phyloP scores from a whole-genome alignment of 148 eudicot genomes.

The Heliosperma pusillum region DNA sequence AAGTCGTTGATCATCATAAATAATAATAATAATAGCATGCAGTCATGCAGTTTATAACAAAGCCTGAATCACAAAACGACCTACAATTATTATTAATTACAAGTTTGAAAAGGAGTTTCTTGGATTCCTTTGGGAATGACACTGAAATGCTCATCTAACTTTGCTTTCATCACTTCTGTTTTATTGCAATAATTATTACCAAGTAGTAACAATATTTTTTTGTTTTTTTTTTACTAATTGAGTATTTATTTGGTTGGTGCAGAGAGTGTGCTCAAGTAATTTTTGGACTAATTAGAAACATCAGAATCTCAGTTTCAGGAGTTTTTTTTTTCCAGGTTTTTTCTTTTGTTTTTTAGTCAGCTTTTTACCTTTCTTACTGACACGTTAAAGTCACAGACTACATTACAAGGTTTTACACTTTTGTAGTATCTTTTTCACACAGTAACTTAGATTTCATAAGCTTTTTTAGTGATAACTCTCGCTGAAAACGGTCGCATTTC shows the following conservation, averaged over 20 bases:
- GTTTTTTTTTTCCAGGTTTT: conserved; percentile 7
- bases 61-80: not conserved
- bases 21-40: not conserved
- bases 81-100: not conserved
- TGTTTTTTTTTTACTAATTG: not conserved
- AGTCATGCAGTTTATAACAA: not conserved
- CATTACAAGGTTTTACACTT: conserved; percentile 19
- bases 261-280: conserved; percentile 13
- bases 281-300: conserved; percentile 16
- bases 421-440: conserved; percentile 8
- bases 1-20: conserved; percentile 11
- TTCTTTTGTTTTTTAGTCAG: not conserved
- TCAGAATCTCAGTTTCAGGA: conserved; percentile 19
- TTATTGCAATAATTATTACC: not conserved
- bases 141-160: conserved; percentile 12
- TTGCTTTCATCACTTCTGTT: not conserved
- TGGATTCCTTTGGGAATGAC: conserved; percentile 25
- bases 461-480: conserved; percentile 21
- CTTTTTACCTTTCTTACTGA: conserved; percentile 5
- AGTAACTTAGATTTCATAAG: conserved; percentile 1
- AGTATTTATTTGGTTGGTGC: conserved; percentile 7
- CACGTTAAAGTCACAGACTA: conserved; percentile 16
- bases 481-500: too few species aligned
- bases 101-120: conserved; percentile 24
- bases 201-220: not conserved